phyloP scores from a whole-genome alignment of 2,329 filamentous ascomycete species.

The Ophiocordyceps sinensis region DNA sequence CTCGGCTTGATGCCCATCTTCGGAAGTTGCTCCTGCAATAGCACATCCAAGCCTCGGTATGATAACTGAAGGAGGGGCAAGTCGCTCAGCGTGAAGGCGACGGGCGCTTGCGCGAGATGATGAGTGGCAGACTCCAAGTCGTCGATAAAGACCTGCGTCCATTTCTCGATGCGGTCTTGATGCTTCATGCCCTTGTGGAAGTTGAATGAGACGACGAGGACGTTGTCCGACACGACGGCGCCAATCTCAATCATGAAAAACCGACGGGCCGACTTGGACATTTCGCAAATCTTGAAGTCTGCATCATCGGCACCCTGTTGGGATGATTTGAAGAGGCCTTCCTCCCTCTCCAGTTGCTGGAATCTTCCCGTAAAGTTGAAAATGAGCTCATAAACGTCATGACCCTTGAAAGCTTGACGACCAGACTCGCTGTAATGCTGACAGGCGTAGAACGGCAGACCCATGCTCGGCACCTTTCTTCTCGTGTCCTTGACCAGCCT shows the following conservation, averaged over 20 bases:
- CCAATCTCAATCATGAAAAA: constrained; percentile 4
- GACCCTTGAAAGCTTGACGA: constrained; percentile 14
- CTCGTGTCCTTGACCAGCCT: constrained; percentile 20
- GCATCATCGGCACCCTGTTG: not conserved
- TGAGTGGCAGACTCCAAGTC: not conserved
- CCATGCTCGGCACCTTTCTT: constrained; percentile 18
- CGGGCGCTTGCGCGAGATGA: not conserved
- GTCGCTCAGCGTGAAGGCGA: constrained; percentile 14
- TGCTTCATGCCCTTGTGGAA: constrained; percentile 3
- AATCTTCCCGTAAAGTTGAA: constrained; percentile 31
- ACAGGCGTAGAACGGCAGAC: constrained; percentile 22
- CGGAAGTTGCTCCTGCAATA: constrained; percentile 2
- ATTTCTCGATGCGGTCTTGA: constrained; percentile 1
- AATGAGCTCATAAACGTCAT: constrained; percentile 27
- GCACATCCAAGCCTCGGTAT: constrained; percentile 1
- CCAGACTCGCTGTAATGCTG: constrained; percentile 16
- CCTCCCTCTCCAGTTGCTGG: constrained; percentile 27
- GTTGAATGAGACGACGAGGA: constrained; percentile 2
- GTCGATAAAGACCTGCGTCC: constrained; percentile 1
- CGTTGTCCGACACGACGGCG: constrained; percentile 2
- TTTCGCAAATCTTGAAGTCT: constrained; percentile 1
- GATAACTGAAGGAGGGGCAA: constrained; percentile 15
- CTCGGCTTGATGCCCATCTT: constrained; percentile 1
- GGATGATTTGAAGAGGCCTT: constrained; percentile 5
- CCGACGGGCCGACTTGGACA: constrained; percentile 1